Evolutionary conservation across 192 early-diverging fungal genomes (phyloP).

Genomic region (Polychytrium aggregatum): DNA sequence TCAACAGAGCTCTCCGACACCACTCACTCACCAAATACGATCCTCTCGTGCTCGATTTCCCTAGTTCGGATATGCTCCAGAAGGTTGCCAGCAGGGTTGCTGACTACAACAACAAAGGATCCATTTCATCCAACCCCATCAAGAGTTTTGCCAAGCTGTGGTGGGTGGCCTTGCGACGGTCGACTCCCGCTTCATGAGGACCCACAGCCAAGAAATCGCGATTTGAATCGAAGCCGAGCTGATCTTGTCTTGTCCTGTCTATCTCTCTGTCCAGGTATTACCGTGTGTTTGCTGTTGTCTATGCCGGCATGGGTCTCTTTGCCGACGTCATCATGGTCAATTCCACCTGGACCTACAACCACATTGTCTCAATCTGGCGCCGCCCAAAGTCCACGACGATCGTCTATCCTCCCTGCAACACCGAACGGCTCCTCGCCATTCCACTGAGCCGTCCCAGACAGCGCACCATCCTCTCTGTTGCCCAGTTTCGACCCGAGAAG

Average conservation of each 20-base stretch:
- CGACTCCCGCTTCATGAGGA: not conserved
- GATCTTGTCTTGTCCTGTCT: not conserved
- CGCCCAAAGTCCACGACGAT: slow-evolving; percentile 43
- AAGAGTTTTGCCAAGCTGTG: slow-evolving; percentile 49
- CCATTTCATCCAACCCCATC: slow-evolving; percentile 42
- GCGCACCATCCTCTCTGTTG: slow-evolving; percentile 67
- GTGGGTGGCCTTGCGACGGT: slow-evolving; percentile 16
- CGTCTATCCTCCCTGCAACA: slow-evolving; percentile 94
- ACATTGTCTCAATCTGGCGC: slow-evolving; percentile 78
- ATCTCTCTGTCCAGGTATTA: slow-evolving; percentile 56
- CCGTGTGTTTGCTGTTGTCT: slow-evolving; percentile 57
- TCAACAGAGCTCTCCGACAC: too few species aligned
- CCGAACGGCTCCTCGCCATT: slow-evolving; percentile 43
- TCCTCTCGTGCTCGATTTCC: too few species aligned
- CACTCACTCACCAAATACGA: too few species aligned
- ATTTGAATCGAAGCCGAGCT: too few species aligned
- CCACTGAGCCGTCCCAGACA: slow-evolving; percentile 39
- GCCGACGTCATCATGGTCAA: slow-evolving; percentile 86
- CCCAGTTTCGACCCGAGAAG: slow-evolving; percentile 97
- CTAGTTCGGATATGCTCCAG: slow-evolving; percentile 76
- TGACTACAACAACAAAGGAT: slow-evolving; percentile 52
- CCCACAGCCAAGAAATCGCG: not conserved
- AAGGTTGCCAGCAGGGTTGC: slow-evolving; percentile 51
- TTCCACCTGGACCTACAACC: slow-evolving; percentile 88
- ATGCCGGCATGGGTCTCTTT: slow-evolving; percentile 66